A percentile compares a stretch with the other conserved stretches of the same genome.
These are phyloP conservation scores for Picocystis sp. DNA, from an alignment of 163 green algal genomes.

Conservation along the genomic window DNA sequence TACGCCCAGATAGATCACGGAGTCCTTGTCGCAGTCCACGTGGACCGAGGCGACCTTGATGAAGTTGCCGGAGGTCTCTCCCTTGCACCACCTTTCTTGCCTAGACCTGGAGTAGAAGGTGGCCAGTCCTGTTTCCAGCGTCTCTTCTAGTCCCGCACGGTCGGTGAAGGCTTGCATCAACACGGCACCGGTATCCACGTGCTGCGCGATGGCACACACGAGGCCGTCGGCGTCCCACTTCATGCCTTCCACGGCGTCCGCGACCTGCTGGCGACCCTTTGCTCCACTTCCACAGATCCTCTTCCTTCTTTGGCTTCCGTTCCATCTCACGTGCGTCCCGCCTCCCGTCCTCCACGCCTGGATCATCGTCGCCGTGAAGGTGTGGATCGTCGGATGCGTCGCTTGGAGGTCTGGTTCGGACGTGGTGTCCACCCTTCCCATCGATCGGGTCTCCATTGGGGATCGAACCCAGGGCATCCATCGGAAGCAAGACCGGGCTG, in stretches of 20 bases:
- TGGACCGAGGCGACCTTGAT: constrained; percentile 61
- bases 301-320: no score
- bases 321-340: no score
- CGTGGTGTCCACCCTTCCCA: no score
- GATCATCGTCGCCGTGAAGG: no score
- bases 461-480: no score
- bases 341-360: no score
- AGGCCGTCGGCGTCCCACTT: constrained; percentile 72
- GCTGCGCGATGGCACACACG: constrained; percentile 76
- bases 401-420: no score
- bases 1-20: constrained; percentile 80
- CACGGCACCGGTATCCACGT: constrained; percentile 87
- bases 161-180: constrained; percentile 96
- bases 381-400: no score
- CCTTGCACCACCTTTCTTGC: constrained; percentile 85
- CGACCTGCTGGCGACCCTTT: no score
- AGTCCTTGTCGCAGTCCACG: constrained; percentile 88
- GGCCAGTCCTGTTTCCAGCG: constrained; percentile 47
- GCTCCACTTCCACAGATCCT: no score
- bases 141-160: constrained; percentile 64
- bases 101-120: constrained; percentile 91
- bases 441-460: no score
- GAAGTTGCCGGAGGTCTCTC: constrained; percentile 87
- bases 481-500: no score
- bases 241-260: constrained; percentile 41